Base-by-base conservation (phyloP, 192 early-diverging fungal species). In the Linnemannia elongata region DNA sequence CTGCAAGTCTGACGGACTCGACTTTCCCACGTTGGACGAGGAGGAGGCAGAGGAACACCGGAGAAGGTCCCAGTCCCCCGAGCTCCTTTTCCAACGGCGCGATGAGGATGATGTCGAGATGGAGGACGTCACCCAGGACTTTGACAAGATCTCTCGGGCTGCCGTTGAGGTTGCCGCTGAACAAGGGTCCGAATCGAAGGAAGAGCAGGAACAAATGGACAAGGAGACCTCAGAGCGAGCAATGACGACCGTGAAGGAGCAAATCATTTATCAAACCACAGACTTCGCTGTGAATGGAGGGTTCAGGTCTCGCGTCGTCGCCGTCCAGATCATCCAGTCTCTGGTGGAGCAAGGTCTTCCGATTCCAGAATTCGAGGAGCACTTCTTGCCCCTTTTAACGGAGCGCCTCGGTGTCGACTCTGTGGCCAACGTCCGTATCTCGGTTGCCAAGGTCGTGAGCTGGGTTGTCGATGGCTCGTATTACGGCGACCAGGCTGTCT, bases 381-480 rank as follows among this genome's bases (percentile, higher is more conserved):
- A 94, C 75, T 96, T 96, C 60, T 78, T 96, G 75, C 91, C 93
- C 2, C 82, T 92, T 35, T 70, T 96, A 52, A 72, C 49, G n/a
- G 91, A 91, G 6, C 88, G 86, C 13, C 81, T 96, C 45, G 91
- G 92, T 0, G 55, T 82, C 13, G 96, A 96, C 82, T 78, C 88
- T 24, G 93, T 96, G 24, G 92, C 92, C 6, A 96, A 96, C 74
- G 94, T 96, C 38, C 92, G 94, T 20, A 96, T 96, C 83, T 93
- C 91, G 20, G 81, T 95, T 36, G 94, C 94, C 0, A 83, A 95
- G n/a, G 83, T 93, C 5, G 80, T 93, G 27, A 76, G 71, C 45
- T 76, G 74, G 52, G 74, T 91, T n/a, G 69, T 85, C 44, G 70
- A 83, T 18, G 87, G 83, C 75, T 86, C 73, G 13, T 79, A 82